Conservation (phyloP, 129 eudicot species). For the Smallanthus sonchifolius region DNA sequence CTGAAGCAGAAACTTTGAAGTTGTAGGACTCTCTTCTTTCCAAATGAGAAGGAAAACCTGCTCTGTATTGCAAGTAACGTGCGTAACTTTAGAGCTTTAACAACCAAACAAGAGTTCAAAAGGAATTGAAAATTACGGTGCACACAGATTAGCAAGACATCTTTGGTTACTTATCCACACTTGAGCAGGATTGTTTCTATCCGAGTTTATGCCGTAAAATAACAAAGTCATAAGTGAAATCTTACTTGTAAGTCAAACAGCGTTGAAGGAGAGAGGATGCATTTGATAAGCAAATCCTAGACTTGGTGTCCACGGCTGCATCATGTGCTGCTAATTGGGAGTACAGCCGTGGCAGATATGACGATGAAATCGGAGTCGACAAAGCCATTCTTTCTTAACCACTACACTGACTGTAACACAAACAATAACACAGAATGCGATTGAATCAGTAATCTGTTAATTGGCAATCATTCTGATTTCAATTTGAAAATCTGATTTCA, state of each 20-base stretch:
- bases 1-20: slow-evolving; percentile 35
- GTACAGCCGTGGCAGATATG: slow-evolving; percentile 20
- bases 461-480: background rate
- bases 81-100: slow-evolving; percentile 3
- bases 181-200: background rate
- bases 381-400: slow-evolving; percentile 30
- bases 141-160: background rate
- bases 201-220: background rate
- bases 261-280: slow-evolving; percentile 31
- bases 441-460: slow-evolving; percentile 4
- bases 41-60: slow-evolving; percentile 24
- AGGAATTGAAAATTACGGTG: background rate
- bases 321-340: slow-evolving; percentile 23
- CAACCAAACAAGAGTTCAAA: background rate
- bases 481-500: background rate
- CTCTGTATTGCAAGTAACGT: slow-evolving; percentile 27
- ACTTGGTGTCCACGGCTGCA: slow-evolving; percentile 8
- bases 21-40: slow-evolving; percentile 24
- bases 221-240: background rate
- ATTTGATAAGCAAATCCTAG: slow-evolving; percentile 25
- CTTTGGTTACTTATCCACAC: background rate
- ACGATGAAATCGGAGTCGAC: slow-evolving; percentile 33
- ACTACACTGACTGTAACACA: slow-evolving; percentile 1
- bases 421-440: background rate
- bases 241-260: slow-evolving; percentile 30